Percentiles rank a stretch among this genome's conserved stretches.
These are phyloP conservation scores for Kuraishia molischiana DNA, from an alignment of 805 yeast species.

Conservation along the genomic window DNA sequence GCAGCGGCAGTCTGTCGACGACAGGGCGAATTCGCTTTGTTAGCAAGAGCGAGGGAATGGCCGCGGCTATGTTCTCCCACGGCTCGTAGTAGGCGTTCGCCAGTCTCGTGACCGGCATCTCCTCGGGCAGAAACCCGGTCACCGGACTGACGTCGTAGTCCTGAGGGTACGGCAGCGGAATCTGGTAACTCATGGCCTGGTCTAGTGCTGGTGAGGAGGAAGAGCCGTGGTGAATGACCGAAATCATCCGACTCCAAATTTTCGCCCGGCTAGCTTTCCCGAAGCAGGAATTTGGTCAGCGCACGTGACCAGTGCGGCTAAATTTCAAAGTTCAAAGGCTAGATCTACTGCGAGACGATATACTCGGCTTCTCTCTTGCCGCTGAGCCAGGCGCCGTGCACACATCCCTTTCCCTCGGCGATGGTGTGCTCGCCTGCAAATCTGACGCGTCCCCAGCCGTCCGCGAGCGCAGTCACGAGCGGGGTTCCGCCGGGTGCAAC, in stretches of 20 bases:
- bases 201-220: too few relatives aligned
- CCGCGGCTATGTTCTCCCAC: conserved; percentile 67
- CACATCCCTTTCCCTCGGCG: conserved; percentile 46
- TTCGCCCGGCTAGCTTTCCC: too few relatives aligned
- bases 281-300: too few relatives aligned
- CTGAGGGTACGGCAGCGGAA: conserved; percentile 36
- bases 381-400: conserved; percentile 46
- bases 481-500: conserved; percentile 30
- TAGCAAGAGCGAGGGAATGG: conserved; percentile 65
- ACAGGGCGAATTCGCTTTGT: conserved; percentile 48
- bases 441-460: conserved; percentile 28
- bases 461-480: conserved; percentile 21
- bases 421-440: conserved; percentile 51
- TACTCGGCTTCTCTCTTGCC: conserved; percentile 37
- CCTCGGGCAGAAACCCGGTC: conserved; percentile 74
- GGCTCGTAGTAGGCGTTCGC: conserved; percentile 55
- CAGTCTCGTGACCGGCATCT: conserved; percentile 49
- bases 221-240: too few relatives aligned
- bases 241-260: too few relatives aligned
- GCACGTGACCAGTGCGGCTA: too few relatives aligned
- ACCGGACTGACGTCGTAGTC: conserved; percentile 62
- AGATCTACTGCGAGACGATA: too few relatives aligned
- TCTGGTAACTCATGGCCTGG: neutral
- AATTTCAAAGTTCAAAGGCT: too few relatives aligned
- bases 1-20: conserved; percentile 57